Base-by-base conservation (phyloP, 225 moss, liverwort and hornwort genomes). In the Anthoceros angustus region DNA sequence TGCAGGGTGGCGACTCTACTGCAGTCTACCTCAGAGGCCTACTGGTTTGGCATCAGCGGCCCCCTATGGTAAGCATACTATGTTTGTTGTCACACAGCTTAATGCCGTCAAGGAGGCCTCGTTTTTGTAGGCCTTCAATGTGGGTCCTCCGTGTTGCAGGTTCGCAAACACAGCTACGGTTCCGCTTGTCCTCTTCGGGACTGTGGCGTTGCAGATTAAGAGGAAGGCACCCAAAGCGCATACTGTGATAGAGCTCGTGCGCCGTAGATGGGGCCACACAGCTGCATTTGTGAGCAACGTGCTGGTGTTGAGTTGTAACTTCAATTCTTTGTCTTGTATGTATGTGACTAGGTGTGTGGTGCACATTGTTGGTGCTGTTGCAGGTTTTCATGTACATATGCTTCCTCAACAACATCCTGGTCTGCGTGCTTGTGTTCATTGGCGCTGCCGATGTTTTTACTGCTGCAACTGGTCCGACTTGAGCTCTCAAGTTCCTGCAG, bases 171-270 rank as follows among this genome's bases (percentile, higher is more conserved):
- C 64, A 55, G 61, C 68, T 15, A 49, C 63, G 40, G 45, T 68
- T n/a, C 48, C 64, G 42, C 41, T 76, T 32, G 60, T 76, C 10
- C 26, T 70, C 0, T 77, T 73, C 61, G 77, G 62, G 38, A 70
- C 70, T 7, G 0, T 77, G 5, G 73, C 77, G 49, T 23, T 73
- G 66, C 73, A 77, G 50, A 12, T 77, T 3, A 77, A 77, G 67
- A 66, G 70, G 39, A 77, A 67, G 63, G 73, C 77, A 18, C 77
- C 77, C 21, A 67, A 67, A 25, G 73, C 73, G 32, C 77, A 77
- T 40, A 77, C 77, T 1, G 16, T 77, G 9, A 48, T 73, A 21
- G 77, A 77, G 50, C 69, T 77, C n/a, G 72, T 72, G 32, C 60
- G 68, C 2, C 39, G 46, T 2, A 41, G 76, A 72, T 77, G 76